Evolutionary conservation across 108 stramenopile genomes (phyloP).

Genomic region (Fistulifera solaris): DNA sequence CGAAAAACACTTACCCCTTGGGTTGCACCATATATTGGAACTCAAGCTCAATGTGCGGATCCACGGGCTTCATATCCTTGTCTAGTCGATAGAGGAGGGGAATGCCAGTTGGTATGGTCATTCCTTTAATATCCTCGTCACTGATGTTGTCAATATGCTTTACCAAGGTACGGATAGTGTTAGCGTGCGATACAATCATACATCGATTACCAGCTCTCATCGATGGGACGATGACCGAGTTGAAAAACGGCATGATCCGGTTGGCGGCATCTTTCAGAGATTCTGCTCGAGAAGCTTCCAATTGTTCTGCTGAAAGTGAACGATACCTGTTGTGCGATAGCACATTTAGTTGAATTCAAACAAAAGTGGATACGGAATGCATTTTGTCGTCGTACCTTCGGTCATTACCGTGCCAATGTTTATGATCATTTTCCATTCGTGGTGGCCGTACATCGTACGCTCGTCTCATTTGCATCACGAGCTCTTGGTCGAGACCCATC

Average conservation of each 20-base stretch:
- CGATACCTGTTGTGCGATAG: slow-evolving; percentile 25
- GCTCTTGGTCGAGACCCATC: slow-evolving; percentile 64
- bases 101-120: slow-evolving; percentile 80
- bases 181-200: slow-evolving; percentile 77
- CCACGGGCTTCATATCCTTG: slow-evolving; percentile 66
- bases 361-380: neutral
- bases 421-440: slow-evolving; percentile 73
- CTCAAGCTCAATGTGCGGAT: slow-evolving; percentile 64
- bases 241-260: slow-evolving; percentile 78
- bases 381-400: slow-evolving; percentile 31
- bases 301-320: slow-evolving; percentile 44
- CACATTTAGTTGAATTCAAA: slow-evolving; percentile 9
- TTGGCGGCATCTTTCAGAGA: slow-evolving; percentile 66
- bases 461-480: slow-evolving; percentile 79
- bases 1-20: slow-evolving; percentile 48
- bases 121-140: slow-evolving; percentile 79
- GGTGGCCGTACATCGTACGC: slow-evolving; percentile 64
- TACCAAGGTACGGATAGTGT: slow-evolving; percentile 76
- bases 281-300: slow-evolving; percentile 54
- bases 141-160: slow-evolving; percentile 78
- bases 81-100: slow-evolving; percentile 80
- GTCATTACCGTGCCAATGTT: slow-evolving; percentile 80
- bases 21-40: slow-evolving; percentile 75
- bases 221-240: slow-evolving; percentile 55
- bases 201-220: slow-evolving; percentile 64